phyloP scores from a whole-genome alignment of 148 eudicot species.

The Dianthus caryophyllus region DNA sequence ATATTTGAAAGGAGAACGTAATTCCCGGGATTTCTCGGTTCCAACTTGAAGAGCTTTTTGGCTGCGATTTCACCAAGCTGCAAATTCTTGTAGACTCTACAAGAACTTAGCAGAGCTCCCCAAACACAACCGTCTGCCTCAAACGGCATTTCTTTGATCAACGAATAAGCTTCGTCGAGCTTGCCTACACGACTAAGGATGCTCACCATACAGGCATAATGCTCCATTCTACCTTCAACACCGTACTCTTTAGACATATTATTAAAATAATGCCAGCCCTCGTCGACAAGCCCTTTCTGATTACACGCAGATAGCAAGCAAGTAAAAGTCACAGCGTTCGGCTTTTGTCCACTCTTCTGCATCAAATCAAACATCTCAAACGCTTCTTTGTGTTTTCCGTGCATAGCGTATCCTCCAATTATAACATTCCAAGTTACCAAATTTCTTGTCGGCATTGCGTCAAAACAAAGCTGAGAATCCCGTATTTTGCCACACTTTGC shows the following conservation, averaged over 20 bases:
- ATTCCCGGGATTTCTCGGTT: constrained; percentile 66
- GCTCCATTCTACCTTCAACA: constrained; percentile 49
- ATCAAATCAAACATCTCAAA: constrained; percentile 47
- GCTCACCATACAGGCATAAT: constrained; percentile 74
- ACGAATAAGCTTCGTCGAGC: constrained; percentile 60
- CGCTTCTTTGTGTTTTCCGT: constrained; percentile 51
- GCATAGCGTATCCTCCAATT: constrained; percentile 70
- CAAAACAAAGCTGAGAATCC: constrained; percentile 47
- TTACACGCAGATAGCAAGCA: constrained; percentile 62
- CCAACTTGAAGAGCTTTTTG: constrained; percentile 50
- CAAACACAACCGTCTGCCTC: constrained; percentile 70
- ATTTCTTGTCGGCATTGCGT: constrained; percentile 46
- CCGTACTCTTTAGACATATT: constrained; percentile 49
- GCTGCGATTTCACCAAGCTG: constrained; percentile 62
- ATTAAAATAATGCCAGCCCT: constrained; percentile 44
- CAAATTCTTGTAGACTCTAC: constrained; percentile 44
- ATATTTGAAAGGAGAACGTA: constrained; percentile 61
- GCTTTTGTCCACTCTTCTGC: constrained; percentile 47
- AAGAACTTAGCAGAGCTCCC: constrained; percentile 72
- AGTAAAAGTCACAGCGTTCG: constrained; percentile 50
- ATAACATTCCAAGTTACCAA: constrained; percentile 60
- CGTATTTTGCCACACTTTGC: constrained; percentile 68
- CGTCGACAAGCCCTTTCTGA: constrained; percentile 53
- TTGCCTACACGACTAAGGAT: constrained; percentile 63
- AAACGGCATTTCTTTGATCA: constrained; percentile 53